phyloP scores from a whole-genome alignment of 2,329 filamentous ascomycete genomes.

The Penicillium sp. region DNA sequence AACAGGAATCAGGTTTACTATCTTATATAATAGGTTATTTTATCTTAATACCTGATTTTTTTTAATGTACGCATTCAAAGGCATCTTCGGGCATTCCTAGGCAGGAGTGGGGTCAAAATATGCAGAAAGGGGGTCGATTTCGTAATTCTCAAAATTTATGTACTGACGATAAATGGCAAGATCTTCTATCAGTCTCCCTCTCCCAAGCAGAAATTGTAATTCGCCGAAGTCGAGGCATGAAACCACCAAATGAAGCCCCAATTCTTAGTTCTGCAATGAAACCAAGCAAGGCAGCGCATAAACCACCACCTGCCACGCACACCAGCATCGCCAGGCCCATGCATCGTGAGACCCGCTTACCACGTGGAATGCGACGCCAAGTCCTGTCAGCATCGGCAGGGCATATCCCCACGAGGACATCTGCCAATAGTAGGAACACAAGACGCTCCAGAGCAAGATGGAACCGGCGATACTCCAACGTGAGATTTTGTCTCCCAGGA shows the following conservation, averaged over 20 bases:
- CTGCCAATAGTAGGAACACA: slow-evolving; percentile 15
- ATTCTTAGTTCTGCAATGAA: slow-evolving; percentile 29
- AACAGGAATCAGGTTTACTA: too few relatives aligned
- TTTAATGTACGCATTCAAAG: too few relatives aligned
- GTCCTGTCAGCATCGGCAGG: slow-evolving; percentile 3
- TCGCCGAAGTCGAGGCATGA: background rate
- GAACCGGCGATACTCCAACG: slow-evolving; percentile 26
- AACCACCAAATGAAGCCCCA: background rate
- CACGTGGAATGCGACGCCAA: slow-evolving; percentile 7
- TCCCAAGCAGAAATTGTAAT: background rate
- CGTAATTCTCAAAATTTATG: background rate
- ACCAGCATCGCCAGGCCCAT: slow-evolving; percentile 6
- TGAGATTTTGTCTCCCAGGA: slow-evolving; percentile 30
- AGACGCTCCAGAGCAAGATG: slow-evolving; percentile 26
- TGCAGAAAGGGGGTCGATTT: too few relatives aligned
- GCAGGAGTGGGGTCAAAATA: too few relatives aligned
- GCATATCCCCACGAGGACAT: slow-evolving; percentile 9
- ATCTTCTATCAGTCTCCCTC: background rate
- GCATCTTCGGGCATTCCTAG: too few relatives aligned
- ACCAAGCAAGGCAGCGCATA: slow-evolving; percentile 21
- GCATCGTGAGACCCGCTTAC: slow-evolving; percentile 6
- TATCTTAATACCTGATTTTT: too few relatives aligned
- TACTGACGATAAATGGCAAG: background rate
- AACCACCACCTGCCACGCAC: slow-evolving; percentile 8
- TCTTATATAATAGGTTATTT: too few relatives aligned